phyloP scores from a whole-genome alignment of 208 protist genomes.

The Leishmania major region DNA sequence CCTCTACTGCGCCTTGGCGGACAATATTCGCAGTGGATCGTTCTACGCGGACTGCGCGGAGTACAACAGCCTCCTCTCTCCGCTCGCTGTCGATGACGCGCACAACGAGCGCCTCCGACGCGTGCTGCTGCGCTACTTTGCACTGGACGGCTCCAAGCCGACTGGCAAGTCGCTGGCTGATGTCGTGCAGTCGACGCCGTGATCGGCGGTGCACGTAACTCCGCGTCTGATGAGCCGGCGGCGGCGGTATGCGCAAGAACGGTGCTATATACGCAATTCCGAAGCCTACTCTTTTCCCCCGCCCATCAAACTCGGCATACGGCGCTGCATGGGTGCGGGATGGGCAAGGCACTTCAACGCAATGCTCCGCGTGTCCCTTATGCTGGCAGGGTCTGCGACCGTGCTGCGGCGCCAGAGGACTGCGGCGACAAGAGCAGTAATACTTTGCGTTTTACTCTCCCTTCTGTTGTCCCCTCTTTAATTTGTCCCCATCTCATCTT shows the following conservation, averaged over 20 bases:
- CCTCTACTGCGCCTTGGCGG: constrained; percentile 41
- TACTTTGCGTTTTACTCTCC: neutral
- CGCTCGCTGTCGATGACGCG: constrained; percentile 31
- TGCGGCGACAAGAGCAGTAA: neutral
- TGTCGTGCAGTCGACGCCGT: constrained; percentile 7
- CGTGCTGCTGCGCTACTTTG: constrained; percentile 45
- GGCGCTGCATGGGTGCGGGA: neutral
- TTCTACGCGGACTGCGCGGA: constrained; percentile 47
- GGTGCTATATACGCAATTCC: neutral
- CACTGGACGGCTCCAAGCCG: constrained; percentile 14
- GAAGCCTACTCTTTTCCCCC: neutral
- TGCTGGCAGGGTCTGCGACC: neutral
- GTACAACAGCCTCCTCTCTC: constrained; percentile 39
- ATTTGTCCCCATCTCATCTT: neutral
- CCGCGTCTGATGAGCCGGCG: neutral
- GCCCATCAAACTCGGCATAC: neutral
- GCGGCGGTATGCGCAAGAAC: neutral
- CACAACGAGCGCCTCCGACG: constrained; percentile 40
- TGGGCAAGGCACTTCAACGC: neutral
- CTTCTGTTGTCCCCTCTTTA: neutral
- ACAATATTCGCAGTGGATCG: constrained; percentile 30
- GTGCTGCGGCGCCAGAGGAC: neutral
- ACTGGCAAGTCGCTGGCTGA: constrained; percentile 3
- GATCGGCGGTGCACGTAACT: neutral
- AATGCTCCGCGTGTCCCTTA: neutral